phyloP scores from a whole-genome alignment of 1,139 yeast genomes.

The Yamadazyma jaroonii region DNA sequence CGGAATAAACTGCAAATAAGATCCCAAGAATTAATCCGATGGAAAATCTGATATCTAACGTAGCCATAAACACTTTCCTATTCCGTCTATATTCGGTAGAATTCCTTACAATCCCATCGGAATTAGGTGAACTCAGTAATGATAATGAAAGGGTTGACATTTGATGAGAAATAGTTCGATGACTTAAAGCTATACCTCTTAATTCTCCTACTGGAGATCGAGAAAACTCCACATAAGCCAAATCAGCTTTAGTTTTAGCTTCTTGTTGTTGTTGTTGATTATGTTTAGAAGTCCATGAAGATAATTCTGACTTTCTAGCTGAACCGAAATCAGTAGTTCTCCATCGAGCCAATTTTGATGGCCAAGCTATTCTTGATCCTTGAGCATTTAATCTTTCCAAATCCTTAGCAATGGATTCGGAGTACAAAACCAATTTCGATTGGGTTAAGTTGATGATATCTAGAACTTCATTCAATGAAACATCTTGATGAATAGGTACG shows the following conservation, averaged over 20 bases:
- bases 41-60: slow-evolving; percentile 82
- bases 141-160: slow-evolving; percentile 74
- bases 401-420: slow-evolving; percentile 72
- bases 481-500: slow-evolving; percentile 82
- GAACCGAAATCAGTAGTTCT: slow-evolving; percentile 86
- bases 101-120: slow-evolving; percentile 37
- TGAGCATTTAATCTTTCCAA: slow-evolving; percentile 56
- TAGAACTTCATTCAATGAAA: slow-evolving; percentile 62
- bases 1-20: slow-evolving; percentile 78
- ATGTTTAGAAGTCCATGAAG: slow-evolving; percentile 26
- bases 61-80: slow-evolving; percentile 55
- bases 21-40: slow-evolving; percentile 85
- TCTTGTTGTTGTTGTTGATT: slow-evolving; percentile 21
- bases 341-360: slow-evolving; percentile 59
- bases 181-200: slow-evolving; percentile 91
- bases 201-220: slow-evolving; percentile 89
- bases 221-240: slow-evolving; percentile 92
- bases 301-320: slow-evolving; percentile 44
- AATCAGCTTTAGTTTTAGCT: slow-evolving; percentile 43
- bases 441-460: slow-evolving; percentile 74
- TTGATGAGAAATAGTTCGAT: slow-evolving; percentile 83
- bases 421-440: slow-evolving; percentile 74
- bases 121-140: slow-evolving; percentile 59
- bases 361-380: slow-evolving; percentile 37
- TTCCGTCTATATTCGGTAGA: slow-evolving; percentile 24